These are phyloP conservation scores for Oenanthe sinensis DNA, from an alignment of 129 eudicot species.

Conservation along the genomic window DNA sequence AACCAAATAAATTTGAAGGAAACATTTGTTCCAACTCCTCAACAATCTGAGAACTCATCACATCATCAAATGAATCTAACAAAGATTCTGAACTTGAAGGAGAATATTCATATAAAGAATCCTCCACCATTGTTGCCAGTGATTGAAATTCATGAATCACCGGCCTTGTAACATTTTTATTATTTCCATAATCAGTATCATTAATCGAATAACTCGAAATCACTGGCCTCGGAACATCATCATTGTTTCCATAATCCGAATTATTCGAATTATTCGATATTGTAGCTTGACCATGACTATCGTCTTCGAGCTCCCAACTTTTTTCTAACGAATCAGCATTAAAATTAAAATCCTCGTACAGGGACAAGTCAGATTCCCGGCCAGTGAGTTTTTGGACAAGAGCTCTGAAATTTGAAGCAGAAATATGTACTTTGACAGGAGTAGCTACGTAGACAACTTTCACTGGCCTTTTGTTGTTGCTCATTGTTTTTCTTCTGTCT, in stretches of 20 bases:
- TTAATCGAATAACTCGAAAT: neutral
- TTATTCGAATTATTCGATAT: neutral
- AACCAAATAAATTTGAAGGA: slow-evolving; percentile 14
- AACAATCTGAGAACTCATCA: slow-evolving; percentile 22
- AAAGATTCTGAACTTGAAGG: slow-evolving; percentile 34
- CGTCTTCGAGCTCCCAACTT: neutral
- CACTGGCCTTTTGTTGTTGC: slow-evolving; percentile 24
- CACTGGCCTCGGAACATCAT: neutral
- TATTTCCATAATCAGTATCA: too few species aligned
- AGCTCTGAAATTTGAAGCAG: slow-evolving; percentile 46
- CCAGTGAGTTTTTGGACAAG: slow-evolving; percentile 80
- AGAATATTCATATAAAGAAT: slow-evolving; percentile 7
- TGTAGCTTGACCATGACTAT: neutral
- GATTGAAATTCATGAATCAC: slow-evolving; percentile 2
- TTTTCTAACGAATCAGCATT: neutral
- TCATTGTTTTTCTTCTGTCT: neutral
- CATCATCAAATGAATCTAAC: slow-evolving; percentile 28
- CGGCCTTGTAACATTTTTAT: neutral
- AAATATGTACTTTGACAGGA: slow-evolving; percentile 68
- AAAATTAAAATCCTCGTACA: slow-evolving; percentile 12
- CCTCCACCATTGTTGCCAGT: neutral
- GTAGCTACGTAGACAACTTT: slow-evolving; percentile 78
- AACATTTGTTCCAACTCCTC: slow-evolving; percentile 32
- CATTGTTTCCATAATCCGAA: neutral
- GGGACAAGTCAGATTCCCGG: slow-evolving; percentile 51